Evolutionary conservation across 2,329 filamentous ascomycete genomes (phyloP), one percentile per base, ranked within the genome.

Genomic region (Aquanectria penicillioides): DNA sequence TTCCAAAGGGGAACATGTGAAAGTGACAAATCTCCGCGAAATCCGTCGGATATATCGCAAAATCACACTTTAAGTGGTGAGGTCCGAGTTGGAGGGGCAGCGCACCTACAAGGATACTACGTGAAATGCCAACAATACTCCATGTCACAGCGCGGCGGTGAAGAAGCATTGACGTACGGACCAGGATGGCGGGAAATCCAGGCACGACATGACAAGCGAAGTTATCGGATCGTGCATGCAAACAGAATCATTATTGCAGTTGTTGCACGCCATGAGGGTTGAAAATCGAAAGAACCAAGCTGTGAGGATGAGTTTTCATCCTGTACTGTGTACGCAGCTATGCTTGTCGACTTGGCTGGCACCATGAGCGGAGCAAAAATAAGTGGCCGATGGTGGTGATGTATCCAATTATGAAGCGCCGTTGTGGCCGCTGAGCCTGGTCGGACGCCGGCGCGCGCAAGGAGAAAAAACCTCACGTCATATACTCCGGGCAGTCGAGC

Each of bases 401-500:
- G 44, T 12, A 54, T 48, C 64, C 49, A 64, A 64, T 63, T 34
- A 62, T 37, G 46, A 37, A 52, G 37, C 54, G 26, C 31, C 20
- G 8, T 15, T 29, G 23, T 28, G 17, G 26, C n/a, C 15, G 40
- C 33, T 38, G 25, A 50, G 26, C 37, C 23, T 49, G 53, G 37
- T 20, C 25, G 13, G 29, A 44, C 48, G 40, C 34, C 29, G 37
- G 48, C 29, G 36, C 48, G 26, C 26, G 37, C 25, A 49, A 47
- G 17, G 43, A 56, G 40, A 54, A 58, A 61, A 66, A 64, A 38
- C 51, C 48, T 54, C 67, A 70, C 67, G 67, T 69, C 67, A 69
- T 70, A 51, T 49, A 50, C 17, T 26, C 41, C 17, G 28, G n/a
- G 41, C 26, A 55, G 54, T 61, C 59, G 51, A 59, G 55, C 46